Base-by-base conservation (phyloP, 805 yeast genomes). In the Suhomyces prunicola region DNA sequence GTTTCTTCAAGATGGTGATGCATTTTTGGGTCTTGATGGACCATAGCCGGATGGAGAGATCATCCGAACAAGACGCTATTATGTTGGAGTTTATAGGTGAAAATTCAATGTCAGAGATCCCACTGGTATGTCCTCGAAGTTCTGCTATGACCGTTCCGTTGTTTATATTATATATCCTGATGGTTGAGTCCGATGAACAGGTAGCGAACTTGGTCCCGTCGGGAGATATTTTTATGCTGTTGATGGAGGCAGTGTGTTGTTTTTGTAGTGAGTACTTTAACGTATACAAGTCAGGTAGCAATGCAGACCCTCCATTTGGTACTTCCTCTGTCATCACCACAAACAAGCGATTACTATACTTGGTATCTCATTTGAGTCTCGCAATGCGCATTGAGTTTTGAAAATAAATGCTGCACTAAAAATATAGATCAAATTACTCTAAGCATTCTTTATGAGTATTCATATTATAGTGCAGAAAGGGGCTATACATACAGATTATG, bases 31-130 rank as follows among this genome's bases (percentile, higher is more conserved):
- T 74, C 23, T 65, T 59, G 3, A 86, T 67, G 50, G 85, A 80
- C 88, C 96, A 90, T 2, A 94, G 71, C 40, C 91, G 76, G 6
- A 91, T 78, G 0, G 96, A 85, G 55, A 84, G 75, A 67, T 93
- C 99, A 65, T 93, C 97, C 0, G 96, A 87, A 1, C 87, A 94
- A 0, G 96, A 82, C 1, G 96, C 97, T 6, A 93, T 55, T 48
- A 87, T 82, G 49, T 76, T 73, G 10, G 87, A 79, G 65, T 88
- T 86, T 41, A 72, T 65, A 2, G 93, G 92, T 1, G 92, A 82
- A 84, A 91, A 93, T 36, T 82, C 80, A 0, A 94, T 60, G 55
- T 86, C 91, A 12, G 92, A 86, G 2, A 93, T 75, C 1, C 96
- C 94, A 26, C 69, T 76, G 1, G 81, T 66, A 64, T 93, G 96